A percentile compares a stretch with the other conserved stretches of the same genome.
These are phyloP conservation scores for Tolypocladium guangdongense DNA, from an alignment of 2,329 filamentous ascomycete species.

Conservation along the genomic window DNA sequence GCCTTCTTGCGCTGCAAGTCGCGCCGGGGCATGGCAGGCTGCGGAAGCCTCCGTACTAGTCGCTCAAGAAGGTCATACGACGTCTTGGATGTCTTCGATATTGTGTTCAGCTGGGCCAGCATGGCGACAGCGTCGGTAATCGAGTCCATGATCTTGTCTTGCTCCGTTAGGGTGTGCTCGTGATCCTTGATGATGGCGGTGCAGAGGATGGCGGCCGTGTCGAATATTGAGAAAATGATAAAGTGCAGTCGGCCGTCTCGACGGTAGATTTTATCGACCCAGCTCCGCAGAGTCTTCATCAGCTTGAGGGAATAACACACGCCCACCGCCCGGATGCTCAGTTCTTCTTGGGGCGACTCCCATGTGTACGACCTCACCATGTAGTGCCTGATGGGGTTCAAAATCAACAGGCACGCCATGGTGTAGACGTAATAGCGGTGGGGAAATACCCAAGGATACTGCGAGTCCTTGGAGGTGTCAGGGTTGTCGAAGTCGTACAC, in stretches of 20 bases:
- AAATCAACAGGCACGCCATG: constrained; percentile 32
- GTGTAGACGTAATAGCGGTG: constrained; percentile 35
- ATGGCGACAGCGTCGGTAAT: constrained; percentile 23
- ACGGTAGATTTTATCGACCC: constrained; percentile 32
- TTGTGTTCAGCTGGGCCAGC: constrained; percentile 17
- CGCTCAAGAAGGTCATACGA: constrained; percentile 22
- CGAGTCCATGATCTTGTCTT: constrained; percentile 25
- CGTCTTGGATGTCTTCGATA: constrained; percentile 23
- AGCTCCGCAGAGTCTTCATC: constrained; percentile 24
- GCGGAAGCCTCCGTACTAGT: constrained; percentile 17
- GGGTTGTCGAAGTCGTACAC: constrained; percentile 27
- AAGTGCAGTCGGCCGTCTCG: constrained; percentile 38
- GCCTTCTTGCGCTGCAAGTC: constrained; percentile 1
- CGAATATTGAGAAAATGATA: constrained; percentile 39
- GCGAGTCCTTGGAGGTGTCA: constrained; percentile 27
- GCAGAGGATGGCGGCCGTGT: constrained; percentile 36
- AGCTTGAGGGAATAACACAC: constrained; percentile 31
- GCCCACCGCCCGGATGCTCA: constrained; percentile 25
- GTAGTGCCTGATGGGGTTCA: constrained; percentile 34
- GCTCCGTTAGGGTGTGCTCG: constrained; percentile 24
- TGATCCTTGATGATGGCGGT: constrained; percentile 38
- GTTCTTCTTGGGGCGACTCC: constrained; percentile 17
- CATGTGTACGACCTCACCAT: constrained; percentile 25
- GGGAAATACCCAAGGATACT: constrained; percentile 29
- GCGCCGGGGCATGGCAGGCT: neutral